Evolutionary conservation across 1,284 basidiomycete genomes (phyloP), one percentile per base, ranked within the genome.

Genomic region (Cryptococcus hybrid): DNA sequence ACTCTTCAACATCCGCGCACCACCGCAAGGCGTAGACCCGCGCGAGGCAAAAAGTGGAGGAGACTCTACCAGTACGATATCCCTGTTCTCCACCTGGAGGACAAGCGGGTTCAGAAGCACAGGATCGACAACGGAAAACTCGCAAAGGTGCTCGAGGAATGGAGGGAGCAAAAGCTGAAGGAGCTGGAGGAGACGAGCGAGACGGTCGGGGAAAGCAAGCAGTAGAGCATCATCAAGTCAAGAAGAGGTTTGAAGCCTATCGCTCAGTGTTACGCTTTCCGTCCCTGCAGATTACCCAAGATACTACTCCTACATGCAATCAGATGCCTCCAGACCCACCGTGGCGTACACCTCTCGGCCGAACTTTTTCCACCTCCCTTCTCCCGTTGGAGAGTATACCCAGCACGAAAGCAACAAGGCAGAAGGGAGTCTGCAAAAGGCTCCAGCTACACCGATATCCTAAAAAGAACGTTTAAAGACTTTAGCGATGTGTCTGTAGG

Each of bases 31-130:
- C 2, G 58, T 58, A 2, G 64, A 71, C 47, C 58, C 58, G 37
- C 55, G 53, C 35, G 74, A 77, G 40, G 70, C 61, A 8, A 68
- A 72, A 67, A 67, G 57, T 77, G 75, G 75, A 59, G 70, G 13
- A 62, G 74, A 53, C 49, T 71, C 51, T 77, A 77, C 56, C 74
- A 76, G 62, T 76, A 76, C 66, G 75, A 77, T 49, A 75, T 77
- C 54, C 77, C 77, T 1, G 73, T 78, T 1, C 64, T 78, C 18
- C 77, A 78, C 52, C 60, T 77, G 4, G 74, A 71, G 36, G 74
- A 63, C 4, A 53, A 65, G 35, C 58, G 69, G 15, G 59, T 76
- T 4, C 71, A 74, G 63, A 77, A 77, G 60, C 72, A 78, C 61
- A 61, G 72, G 0, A 72, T 78, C n/a, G 67, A 76, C 49, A 49